Percentiles rank a stretch among this genome's conserved stretches.
Evolutionary conservation across 306 rosid genomes (phyloP).

Genomic region (Vigna nakashimae): DNA sequence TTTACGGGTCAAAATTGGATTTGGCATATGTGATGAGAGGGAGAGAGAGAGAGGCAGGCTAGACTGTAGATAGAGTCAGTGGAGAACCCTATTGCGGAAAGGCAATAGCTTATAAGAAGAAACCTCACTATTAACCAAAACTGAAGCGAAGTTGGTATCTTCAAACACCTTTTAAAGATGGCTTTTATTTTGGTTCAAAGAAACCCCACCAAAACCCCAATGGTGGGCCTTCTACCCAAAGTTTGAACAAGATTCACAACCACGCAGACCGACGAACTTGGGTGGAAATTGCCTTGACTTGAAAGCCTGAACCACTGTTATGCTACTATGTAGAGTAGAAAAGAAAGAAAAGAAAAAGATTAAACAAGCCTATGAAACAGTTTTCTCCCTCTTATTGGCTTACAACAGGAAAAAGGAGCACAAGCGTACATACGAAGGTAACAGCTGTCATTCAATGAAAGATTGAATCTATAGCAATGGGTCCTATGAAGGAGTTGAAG

Average conservation of each 20-base stretch:
- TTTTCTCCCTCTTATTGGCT: conserved; percentile 34
- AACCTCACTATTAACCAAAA: conserved; percentile 34
- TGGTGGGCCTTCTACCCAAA: conserved; percentile 70
- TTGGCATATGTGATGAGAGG: conserved; percentile 45
- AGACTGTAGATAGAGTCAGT: conserved; percentile 10
- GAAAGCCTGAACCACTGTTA: conserved; percentile 42
- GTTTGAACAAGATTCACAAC: conserved; percentile 45
- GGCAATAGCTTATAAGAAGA: conserved; percentile 36
- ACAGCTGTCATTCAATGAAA: conserved; percentile 61
- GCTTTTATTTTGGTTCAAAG: conserved; percentile 50
- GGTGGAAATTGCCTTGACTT: conserved; percentile 52
- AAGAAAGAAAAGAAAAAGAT: conserved; percentile 11
- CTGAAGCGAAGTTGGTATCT: conserved; percentile 48
- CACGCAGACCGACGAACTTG: conserved; percentile 44
- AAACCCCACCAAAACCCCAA: conserved; percentile 71
- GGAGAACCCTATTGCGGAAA: conserved; percentile 45
- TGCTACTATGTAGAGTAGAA: conserved; percentile 30
- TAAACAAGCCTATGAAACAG: conserved; percentile 17
- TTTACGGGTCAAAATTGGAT: conserved; percentile 55
- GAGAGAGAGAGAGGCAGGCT: conserved; percentile 25
- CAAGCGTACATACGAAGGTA: conserved; percentile 50
- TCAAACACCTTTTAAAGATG: conserved; percentile 46
- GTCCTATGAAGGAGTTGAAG: conserved; percentile 40
- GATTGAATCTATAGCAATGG: conserved; percentile 44
- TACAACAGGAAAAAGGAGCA: conserved; percentile 49